These are phyloP conservation scores for Strigomonas oncopelti DNA, from an alignment of 208 protist genomes.

Conservation along the genomic window DNA sequence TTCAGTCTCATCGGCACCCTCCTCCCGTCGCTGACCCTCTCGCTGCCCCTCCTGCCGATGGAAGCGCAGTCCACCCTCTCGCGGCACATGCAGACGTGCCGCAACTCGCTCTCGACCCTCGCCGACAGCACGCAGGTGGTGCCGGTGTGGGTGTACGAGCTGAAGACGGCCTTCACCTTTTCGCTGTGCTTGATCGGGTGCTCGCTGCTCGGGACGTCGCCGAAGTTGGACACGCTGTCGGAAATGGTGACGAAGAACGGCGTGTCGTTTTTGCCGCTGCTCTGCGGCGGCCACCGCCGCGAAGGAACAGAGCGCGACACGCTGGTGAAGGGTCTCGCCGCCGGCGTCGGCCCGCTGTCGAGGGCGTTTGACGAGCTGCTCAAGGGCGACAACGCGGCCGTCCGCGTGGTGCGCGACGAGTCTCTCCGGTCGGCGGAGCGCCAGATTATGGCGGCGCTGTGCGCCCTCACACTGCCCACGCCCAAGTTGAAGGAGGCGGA, in stretches of 20 bases:
- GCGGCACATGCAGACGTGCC: constrained; percentile 47
- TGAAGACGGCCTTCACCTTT: constrained; percentile 69
- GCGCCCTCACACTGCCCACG: constrained; percentile 65
- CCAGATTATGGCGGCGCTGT: constrained; percentile 80
- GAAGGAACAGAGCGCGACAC: constrained; percentile 66
- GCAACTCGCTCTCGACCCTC: constrained; percentile 64
- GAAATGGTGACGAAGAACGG: constrained; percentile 3
- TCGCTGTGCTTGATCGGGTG: constrained; percentile 70
- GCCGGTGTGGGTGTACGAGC: constrained; percentile 41
- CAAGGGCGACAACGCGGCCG: constrained; percentile 51
- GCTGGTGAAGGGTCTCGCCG: constrained; percentile 79
- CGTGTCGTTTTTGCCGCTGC: constrained; percentile 37
- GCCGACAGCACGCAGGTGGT: constrained; percentile 23
- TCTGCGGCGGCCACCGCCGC: constrained; percentile 63
- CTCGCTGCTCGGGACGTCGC: constrained; percentile 38
- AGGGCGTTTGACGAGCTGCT: constrained; percentile 74
- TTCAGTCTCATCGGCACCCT: constrained; percentile 62
- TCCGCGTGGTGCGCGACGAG: constrained; percentile 71
- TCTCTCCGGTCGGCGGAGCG: constrained; percentile 67
- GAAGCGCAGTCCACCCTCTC: constrained; percentile 43
- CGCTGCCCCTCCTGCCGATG: constrained; percentile 70
- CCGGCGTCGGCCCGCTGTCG: constrained; percentile 67
- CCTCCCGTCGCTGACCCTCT: constrained; percentile 74
- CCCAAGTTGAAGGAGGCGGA: constrained; percentile 40
- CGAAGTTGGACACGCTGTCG: constrained; percentile 11